phyloP scores from a whole-genome alignment of 257 asterid genomes.

The Solanum pimpinellifolium region DNA sequence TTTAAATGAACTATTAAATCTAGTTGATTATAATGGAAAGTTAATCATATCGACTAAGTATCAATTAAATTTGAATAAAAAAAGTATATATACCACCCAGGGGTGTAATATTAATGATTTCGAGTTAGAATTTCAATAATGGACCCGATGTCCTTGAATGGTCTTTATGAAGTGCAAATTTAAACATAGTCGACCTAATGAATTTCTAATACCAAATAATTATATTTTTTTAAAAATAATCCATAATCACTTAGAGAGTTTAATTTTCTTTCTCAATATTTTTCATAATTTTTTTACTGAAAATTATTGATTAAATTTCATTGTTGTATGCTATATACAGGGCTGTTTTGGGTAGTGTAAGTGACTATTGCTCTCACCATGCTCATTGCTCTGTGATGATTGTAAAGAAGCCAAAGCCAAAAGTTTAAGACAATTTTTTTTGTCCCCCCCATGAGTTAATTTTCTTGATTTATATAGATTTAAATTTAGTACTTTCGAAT shows the following conservation, averaged over 20 bases:
- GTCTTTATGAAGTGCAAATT: neutral
- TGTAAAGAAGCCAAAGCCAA: conserved; percentile 32
- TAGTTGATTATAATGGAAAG: neutral
- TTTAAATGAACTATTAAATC: neutral
- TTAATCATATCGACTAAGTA: neutral
- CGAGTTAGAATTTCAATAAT: neutral
- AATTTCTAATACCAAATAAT: neutral
- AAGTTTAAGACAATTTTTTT: neutral
- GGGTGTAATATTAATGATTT: neutral
- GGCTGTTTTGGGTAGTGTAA: conserved; percentile 44
- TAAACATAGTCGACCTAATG: neutral
- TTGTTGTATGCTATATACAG: neutral
- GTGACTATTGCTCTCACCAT: conserved; percentile 49
- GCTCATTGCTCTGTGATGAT: conserved; percentile 46
- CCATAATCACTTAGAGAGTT: neutral
- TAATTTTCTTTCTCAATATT: neutral
- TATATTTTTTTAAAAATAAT: neutral
- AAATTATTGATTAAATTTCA: neutral
- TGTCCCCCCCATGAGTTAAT: neutral
- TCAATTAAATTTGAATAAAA: neutral
- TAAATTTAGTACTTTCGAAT: neutral
- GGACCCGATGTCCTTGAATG: neutral
- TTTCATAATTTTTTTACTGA: neutral
- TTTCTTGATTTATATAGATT: neutral
- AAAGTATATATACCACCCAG: neutral